Evolutionary conservation across 1,284 basidiomycete genomes (phyloP).

Genomic region (Phellopilus nigrolimitatus): DNA sequence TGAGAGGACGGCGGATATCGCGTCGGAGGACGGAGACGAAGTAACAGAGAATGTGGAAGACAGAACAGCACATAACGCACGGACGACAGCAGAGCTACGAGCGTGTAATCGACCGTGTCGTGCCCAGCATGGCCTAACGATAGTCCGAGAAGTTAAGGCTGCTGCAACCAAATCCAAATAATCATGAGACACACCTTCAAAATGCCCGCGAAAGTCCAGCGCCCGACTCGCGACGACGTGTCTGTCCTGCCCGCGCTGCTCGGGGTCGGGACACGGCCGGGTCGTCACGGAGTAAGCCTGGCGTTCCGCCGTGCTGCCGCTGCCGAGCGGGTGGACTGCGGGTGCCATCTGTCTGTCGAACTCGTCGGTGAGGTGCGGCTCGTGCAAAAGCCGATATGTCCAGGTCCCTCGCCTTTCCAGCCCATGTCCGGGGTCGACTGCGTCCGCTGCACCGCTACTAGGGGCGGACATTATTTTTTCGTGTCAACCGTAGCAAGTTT

Average conservation of each 20-base stretch:
- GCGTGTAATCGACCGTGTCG: slow-evolving; percentile 41
- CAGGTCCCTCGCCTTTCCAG: slow-evolving; percentile 5
- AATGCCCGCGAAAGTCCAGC: slow-evolving; percentile 60
- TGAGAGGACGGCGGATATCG: slow-evolving; percentile 50
- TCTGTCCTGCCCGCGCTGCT: slow-evolving; percentile 28
- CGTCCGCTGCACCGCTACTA: too few relatives aligned
- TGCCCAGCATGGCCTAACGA: slow-evolving; percentile 35
- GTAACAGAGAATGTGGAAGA: background rate
- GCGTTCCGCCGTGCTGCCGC: background rate
- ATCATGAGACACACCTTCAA: slow-evolving; percentile 64
- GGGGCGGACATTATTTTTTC: too few relatives aligned
- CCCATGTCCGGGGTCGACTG: slow-evolving; percentile 11
- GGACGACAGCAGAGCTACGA: slow-evolving; percentile 61
- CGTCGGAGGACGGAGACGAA: slow-evolving; percentile 29
- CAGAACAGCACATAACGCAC: slow-evolving; percentile 52
- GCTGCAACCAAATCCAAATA: too few relatives aligned
- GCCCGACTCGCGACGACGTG: slow-evolving; percentile 54
- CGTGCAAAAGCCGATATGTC: slow-evolving; percentile 3
- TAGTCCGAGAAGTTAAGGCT: too few relatives aligned
- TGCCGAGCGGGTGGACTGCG: background rate
- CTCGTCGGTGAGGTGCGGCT: slow-evolving; percentile 11
- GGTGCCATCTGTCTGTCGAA: background rate
- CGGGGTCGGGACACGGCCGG: slow-evolving; percentile 11
- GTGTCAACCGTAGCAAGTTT: too few relatives aligned
- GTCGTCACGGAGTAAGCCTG: slow-evolving; percentile 9